A percentile compares a stretch with the other conserved stretches of the same genome.
phyloP scores from a whole-genome alignment of 768 basidiomycete genomes.

The Hysterangium stoloniferum region DNA sequence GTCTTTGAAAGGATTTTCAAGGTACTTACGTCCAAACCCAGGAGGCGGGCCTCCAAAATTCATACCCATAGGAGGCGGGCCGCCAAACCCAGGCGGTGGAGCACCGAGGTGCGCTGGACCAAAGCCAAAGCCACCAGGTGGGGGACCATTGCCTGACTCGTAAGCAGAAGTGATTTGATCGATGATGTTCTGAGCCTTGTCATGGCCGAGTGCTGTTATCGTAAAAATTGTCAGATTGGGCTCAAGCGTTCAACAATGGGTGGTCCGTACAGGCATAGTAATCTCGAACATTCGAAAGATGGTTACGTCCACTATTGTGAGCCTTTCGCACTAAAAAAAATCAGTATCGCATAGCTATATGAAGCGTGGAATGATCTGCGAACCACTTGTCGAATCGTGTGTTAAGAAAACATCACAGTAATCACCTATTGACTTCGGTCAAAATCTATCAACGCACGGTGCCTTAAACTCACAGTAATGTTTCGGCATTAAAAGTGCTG shows the following conservation, averaged over 20 bases:
- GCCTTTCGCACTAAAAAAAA: constrained; percentile 78
- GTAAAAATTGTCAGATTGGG: background rate
- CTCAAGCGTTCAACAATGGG: background rate
- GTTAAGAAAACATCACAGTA: constrained; percentile 93
- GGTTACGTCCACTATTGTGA: constrained; percentile 96
- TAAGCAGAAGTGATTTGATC: constrained; percentile 96
- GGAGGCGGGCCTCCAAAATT: constrained; percentile 35
- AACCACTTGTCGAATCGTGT: constrained; percentile 90
- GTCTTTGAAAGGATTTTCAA: too few species aligned
- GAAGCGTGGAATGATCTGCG: constrained; percentile 15
- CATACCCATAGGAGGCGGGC: constrained; percentile 33
- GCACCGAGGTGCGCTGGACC: constrained; percentile 71
- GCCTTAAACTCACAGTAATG: constrained; percentile 52
- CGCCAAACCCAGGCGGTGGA: constrained; percentile 30
- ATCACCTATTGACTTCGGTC: constrained; percentile 31
- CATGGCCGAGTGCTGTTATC: constrained; percentile 71
- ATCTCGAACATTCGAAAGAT: constrained; percentile 91
- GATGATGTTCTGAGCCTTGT: constrained; percentile 97
- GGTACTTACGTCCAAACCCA: constrained; percentile 48
- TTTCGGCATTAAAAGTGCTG: constrained; percentile 61
- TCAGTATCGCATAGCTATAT: constrained; percentile 12
- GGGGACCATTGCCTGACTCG: constrained; percentile 78
- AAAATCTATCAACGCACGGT: background rate
- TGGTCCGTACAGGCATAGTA: constrained; percentile 81
- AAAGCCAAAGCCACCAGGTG: constrained; percentile 82